These are phyloP conservation scores for Talaromyces piceae DNA, from an alignment of 2,329 filamentous ascomycete species.

Conservation along the genomic window DNA sequence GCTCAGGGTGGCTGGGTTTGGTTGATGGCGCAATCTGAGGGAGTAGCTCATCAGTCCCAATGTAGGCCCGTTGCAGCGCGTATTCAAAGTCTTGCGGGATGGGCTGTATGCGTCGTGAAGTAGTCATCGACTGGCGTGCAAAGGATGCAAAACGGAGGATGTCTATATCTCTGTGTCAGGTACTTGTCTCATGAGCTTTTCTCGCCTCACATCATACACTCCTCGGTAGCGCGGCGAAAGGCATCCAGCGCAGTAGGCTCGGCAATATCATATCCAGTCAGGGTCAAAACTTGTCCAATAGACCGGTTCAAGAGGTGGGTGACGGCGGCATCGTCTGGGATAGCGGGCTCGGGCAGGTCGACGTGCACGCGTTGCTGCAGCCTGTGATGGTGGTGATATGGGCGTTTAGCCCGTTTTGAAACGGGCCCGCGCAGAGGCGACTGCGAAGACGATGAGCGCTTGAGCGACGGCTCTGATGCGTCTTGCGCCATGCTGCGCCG, in stretches of 20 bases:
- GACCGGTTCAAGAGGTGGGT: slow-evolving; percentile 49
- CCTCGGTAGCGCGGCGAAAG: slow-evolving; percentile 49
- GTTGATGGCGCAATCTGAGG: slow-evolving; percentile 18
- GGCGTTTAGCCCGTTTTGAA: slow-evolving; percentile 29
- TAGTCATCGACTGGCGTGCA: slow-evolving; percentile 52
- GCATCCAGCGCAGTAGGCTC: slow-evolving; percentile 50
- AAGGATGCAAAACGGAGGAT: slow-evolving; percentile 48
- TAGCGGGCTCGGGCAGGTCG: slow-evolving; percentile 30
- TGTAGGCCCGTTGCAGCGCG: slow-evolving; percentile 25
- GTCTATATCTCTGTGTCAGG: slow-evolving; percentile 35
- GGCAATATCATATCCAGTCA: slow-evolving; percentile 49
- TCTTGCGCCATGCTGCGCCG: slow-evolving; percentile 20
- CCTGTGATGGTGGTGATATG: slow-evolving; percentile 38
- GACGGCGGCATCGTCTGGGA: slow-evolving; percentile 46
- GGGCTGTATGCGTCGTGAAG: slow-evolving; percentile 47
- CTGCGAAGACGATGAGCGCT: slow-evolving; percentile 25
- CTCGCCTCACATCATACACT: slow-evolving; percentile 44
- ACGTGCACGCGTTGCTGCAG: slow-evolving; percentile 28
- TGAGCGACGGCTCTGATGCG: slow-evolving; percentile 20
- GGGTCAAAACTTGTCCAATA: slow-evolving; percentile 45
- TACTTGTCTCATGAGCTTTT: neutral
- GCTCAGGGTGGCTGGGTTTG: slow-evolving; percentile 17
- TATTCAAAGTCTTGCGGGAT: slow-evolving; percentile 54
- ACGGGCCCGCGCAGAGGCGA: slow-evolving; percentile 14
- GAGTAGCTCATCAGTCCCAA: slow-evolving; percentile 27